Base-by-base conservation (phyloP, 2,329 filamentous ascomycete species). In the Elsinoe ampelina region DNA sequence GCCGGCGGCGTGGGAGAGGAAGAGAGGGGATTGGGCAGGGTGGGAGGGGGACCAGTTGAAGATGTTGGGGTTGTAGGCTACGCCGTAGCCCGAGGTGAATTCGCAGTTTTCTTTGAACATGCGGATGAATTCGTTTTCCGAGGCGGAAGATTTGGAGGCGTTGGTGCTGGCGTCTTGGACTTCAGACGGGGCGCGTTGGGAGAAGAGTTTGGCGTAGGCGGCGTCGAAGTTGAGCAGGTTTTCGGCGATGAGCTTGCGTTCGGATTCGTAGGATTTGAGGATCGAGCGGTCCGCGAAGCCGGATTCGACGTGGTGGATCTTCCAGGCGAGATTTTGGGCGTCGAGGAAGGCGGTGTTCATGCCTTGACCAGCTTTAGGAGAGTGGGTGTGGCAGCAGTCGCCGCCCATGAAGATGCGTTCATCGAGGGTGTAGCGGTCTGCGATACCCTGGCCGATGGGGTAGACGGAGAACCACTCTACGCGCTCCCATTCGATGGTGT, bases 241-340 rank as follows among this genome's bases (percentile, higher is more conserved):
- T 71, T 95, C 87, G 4, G 92, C 92, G 41, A 95, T 85, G 57
- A 86, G 78, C 68, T 88, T 91, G 58, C 91, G 85, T 72, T 96
- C 91, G 2, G 80, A 78, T 72, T 96, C 89, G 69, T 96, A 97
- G 0, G 91, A 93, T 60, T 84, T 81, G 52, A 97, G 79, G 15
- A 93, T 77, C 2, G 81, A 80, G 59, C 87, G 85, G 30, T 83
- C 74, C 1, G 89, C 88, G 63, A 95, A 88, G 11, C 89, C 89
- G 22, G 80, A 78, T 68, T 95, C 90, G 8, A 96, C 92, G 35
- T 87, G 84, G 68, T 95, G 91, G 54, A 96, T 87, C 75, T 97
- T 97, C 91, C 91, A 97, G 6, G 91, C 91, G 39, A 97, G 77
- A 70, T 96, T 97, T 59, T 89, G 81, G 0, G 89, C 89, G 64